phyloP scores from a whole-genome alignment of 2,329 filamentous ascomycete species.

The Trichoderma afroharzianum region DNA sequence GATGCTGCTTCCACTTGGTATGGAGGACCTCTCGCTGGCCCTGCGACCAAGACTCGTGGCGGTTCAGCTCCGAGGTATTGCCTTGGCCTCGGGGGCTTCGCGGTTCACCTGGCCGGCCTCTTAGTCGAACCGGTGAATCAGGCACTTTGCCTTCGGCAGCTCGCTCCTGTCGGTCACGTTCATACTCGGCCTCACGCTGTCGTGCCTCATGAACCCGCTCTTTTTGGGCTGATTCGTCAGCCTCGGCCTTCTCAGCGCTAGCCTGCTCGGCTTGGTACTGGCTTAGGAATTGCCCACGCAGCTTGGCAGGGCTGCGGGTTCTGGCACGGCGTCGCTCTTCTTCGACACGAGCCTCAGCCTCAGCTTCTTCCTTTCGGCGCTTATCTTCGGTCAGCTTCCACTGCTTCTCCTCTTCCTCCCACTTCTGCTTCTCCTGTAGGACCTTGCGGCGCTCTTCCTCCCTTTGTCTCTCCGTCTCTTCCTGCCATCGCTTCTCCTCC shows the following conservation, averaged over 20 bases:
- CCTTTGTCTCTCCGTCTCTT: constrained; percentile 57
- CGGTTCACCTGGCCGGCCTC: constrained; percentile 22
- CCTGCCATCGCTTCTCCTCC: constrained; percentile 65
- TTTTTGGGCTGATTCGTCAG: constrained; percentile 48
- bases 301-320: constrained; percentile 60
- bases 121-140: constrained; percentile 21
- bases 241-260: constrained; percentile 32
- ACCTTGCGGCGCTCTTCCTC: constrained; percentile 59
- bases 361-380: constrained; percentile 67
- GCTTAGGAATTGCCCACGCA: constrained; percentile 80
- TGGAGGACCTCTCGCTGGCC: constrained; percentile 63
- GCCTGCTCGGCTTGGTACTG: constrained; percentile 73
- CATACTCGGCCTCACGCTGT: constrained; percentile 60
- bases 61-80: constrained; percentile 30
- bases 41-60: constrained; percentile 61
- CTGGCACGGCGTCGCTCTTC: constrained; percentile 63
- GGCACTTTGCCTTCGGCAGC: constrained; percentile 36
- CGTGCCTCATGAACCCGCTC: constrained; percentile 69
- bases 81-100: not conserved
- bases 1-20: constrained; percentile 48
- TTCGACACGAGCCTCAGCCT: constrained; percentile 63
- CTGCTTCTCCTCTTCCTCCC: constrained; percentile 72
- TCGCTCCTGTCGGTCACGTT: constrained; percentile 54
- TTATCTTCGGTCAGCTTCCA: constrained; percentile 77
- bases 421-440: constrained; percentile 66